phyloP scores from a whole-genome alignment of 2,329 filamentous ascomycete species.

The Knufia petricola region DNA sequence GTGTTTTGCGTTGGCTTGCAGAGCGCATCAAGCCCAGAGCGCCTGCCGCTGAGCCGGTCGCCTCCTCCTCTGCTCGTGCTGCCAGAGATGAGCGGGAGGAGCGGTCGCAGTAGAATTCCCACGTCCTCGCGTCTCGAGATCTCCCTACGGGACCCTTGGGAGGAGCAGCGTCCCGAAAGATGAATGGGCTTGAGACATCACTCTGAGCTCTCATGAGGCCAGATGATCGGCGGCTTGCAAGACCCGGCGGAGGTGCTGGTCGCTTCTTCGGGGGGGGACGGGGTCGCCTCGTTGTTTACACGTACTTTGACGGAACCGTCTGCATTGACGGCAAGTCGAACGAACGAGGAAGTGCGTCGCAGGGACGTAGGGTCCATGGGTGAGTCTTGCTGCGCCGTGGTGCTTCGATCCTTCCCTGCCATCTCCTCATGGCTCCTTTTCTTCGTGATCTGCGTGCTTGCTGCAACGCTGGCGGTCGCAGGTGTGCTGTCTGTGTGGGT shows the following conservation, averaged over 20 bases:
- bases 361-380: constrained; percentile 24
- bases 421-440: constrained; percentile 19
- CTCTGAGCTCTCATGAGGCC: constrained; percentile 29
- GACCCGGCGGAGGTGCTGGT: constrained; percentile 37
- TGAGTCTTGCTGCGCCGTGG: constrained; percentile 30
- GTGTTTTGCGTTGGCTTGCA: constrained; percentile 44
- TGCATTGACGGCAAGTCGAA: constrained; percentile 72
- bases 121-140: constrained; percentile 77
- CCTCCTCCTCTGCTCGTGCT: constrained; percentile 70
- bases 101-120: constrained; percentile 83
- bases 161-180: constrained; percentile 11
- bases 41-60: constrained; percentile 66
- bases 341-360: constrained; percentile 35
- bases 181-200: constrained; percentile 12
- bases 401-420: constrained; percentile 21
- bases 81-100: constrained; percentile 70
- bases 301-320: constrained; percentile 87
- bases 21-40: constrained; percentile 74
- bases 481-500: background rate
- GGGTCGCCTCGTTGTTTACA: constrained; percentile 56
- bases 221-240: constrained; percentile 38
- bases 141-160: constrained; percentile 49
- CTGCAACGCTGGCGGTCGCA: constrained; percentile 7
- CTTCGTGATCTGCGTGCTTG: constrained; percentile 10
- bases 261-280: constrained; percentile 53